These are phyloP conservation scores for Phytophthora colocasiae DNA, from an alignment of 352 stramenopile species.

Conservation along the genomic window DNA sequence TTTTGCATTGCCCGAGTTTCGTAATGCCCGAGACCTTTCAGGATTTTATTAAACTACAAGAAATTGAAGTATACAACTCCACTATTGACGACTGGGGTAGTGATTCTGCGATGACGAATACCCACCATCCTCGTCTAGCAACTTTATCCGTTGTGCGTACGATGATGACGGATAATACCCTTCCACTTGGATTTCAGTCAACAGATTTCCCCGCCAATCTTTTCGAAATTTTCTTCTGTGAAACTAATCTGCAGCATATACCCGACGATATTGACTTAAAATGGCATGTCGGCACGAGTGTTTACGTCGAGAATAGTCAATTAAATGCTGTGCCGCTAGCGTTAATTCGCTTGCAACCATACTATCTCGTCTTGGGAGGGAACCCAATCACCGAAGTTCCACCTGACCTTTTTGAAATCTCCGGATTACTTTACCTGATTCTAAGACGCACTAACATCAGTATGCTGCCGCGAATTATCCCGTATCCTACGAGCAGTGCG, in stretches of 20 bases:
- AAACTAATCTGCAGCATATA: slow-evolving; percentile 41
- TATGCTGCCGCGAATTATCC: slow-evolving; percentile 12
- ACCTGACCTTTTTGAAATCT: slow-evolving; percentile 20
- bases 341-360: slow-evolving; percentile 23
- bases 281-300: slow-evolving; percentile 25
- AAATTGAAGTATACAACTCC: slow-evolving; percentile 46
- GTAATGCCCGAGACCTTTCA: slow-evolving; percentile 37
- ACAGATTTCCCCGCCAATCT: slow-evolving; percentile 38
- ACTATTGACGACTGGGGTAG: slow-evolving; percentile 37
- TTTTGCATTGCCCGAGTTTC: slow-evolving; percentile 42
- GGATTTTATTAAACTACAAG: slow-evolving; percentile 40
- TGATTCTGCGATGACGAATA: slow-evolving; percentile 33
- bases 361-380: slow-evolving; percentile 16
- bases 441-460: slow-evolving; percentile 20
- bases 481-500: neutral
- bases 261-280: slow-evolving; percentile 42
- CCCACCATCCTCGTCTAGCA: slow-evolving; percentile 37
- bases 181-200: slow-evolving; percentile 47
- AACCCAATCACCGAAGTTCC: slow-evolving; percentile 28
- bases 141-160: slow-evolving; percentile 39
- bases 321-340: slow-evolving; percentile 12
- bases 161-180: slow-evolving; percentile 25
- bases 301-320: slow-evolving; percentile 27
- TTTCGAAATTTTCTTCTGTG: slow-evolving; percentile 39
- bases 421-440: slow-evolving; percentile 17